Percentiles rank a stretch among this genome's conserved stretches.
Conservation (phyloP, 495 filamentous ascomycete genomes). For the Beverwykella pulmonaria region DNA sequence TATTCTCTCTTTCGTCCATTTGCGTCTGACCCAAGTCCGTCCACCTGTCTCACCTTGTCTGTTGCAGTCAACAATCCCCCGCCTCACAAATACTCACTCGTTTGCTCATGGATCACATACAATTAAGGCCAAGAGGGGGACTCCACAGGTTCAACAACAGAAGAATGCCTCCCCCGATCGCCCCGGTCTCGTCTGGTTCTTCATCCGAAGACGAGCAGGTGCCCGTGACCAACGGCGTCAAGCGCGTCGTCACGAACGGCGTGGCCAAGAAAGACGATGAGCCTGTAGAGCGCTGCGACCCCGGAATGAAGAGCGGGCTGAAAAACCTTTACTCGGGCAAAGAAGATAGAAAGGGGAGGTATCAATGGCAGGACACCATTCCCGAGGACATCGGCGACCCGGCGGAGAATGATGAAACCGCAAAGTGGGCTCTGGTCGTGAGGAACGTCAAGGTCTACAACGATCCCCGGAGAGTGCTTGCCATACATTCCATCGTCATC, state of each 20-base stretch:
- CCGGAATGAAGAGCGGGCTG: slow-evolving; percentile 35
- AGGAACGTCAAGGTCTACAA: slow-evolving; percentile 58
- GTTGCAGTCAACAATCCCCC: background rate
- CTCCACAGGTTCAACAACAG: background rate
- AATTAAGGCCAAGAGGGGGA: background rate
- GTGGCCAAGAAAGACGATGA: slow-evolving; percentile 10
- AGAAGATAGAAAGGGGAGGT: slow-evolving; percentile 49
- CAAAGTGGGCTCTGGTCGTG: slow-evolving; percentile 57
- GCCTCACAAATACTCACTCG: background rate
- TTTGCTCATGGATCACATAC: background rate
- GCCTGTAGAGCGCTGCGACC: slow-evolving; percentile 19
- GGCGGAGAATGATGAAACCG: slow-evolving; percentile 56
- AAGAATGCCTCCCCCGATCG: background rate
- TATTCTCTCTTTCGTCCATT: background rate
- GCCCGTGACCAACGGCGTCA: slow-evolving; percentile 5
- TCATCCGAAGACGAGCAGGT: slow-evolving; percentile 17
- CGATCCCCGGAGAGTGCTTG: slow-evolving; percentile 62
- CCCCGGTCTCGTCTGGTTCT: background rate
- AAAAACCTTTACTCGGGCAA: slow-evolving; percentile 43
- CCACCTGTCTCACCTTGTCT: background rate
- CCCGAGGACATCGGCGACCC: slow-evolving; percentile 54
- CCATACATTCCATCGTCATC: slow-evolving; percentile 64
- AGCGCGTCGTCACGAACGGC: slow-evolving; percentile 1
- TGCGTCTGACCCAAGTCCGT: background rate
- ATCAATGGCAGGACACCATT: slow-evolving; percentile 47